phyloP scores from a whole-genome alignment of 2,329 filamentous ascomycete species.

The Fusarium pininemorale region DNA sequence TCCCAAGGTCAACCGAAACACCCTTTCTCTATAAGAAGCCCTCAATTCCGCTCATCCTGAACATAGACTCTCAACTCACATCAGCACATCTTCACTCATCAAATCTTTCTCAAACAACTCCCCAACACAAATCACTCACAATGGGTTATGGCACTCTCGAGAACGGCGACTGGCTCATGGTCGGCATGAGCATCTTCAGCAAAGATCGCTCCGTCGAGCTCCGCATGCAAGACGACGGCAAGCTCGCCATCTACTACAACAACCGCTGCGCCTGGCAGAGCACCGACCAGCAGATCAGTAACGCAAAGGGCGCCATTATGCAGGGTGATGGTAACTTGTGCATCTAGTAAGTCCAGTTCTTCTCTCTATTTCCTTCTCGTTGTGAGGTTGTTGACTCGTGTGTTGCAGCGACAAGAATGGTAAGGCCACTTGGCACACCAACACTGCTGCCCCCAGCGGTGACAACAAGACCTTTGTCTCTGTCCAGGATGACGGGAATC shows the following conservation, averaged over 20 bases:
- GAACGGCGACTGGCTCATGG: slow-evolving; percentile 13
- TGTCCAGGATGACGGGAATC: slow-evolving; percentile 14
- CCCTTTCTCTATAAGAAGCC: background rate
- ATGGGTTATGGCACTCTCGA: slow-evolving; percentile 12
- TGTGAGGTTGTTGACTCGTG: too few relatives aligned
- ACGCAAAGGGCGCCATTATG: slow-evolving; percentile 6
- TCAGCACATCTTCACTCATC: background rate
- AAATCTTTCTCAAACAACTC: background rate
- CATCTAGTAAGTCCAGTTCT: background rate
- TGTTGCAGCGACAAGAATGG: background rate
- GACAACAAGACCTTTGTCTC: background rate
- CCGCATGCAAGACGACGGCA: slow-evolving; percentile 20
- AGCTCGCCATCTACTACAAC: slow-evolving; percentile 6
- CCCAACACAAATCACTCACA: background rate
- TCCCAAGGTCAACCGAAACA: accelerated
- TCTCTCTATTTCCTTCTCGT: too few relatives aligned
- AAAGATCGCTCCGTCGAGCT: slow-evolving; percentile 7
- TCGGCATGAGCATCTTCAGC: slow-evolving; percentile 8
- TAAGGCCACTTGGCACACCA: slow-evolving; percentile 15
- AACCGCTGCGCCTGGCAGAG: slow-evolving; percentile 4
- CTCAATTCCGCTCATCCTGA: accelerated
- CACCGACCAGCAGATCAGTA: background rate
- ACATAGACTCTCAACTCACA: background rate
- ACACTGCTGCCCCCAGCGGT: background rate
- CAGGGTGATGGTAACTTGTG: background rate